Evolutionary conservation across 441 rosid species (phyloP).

Genomic region (Pelargonium cotyledonis): DNA sequence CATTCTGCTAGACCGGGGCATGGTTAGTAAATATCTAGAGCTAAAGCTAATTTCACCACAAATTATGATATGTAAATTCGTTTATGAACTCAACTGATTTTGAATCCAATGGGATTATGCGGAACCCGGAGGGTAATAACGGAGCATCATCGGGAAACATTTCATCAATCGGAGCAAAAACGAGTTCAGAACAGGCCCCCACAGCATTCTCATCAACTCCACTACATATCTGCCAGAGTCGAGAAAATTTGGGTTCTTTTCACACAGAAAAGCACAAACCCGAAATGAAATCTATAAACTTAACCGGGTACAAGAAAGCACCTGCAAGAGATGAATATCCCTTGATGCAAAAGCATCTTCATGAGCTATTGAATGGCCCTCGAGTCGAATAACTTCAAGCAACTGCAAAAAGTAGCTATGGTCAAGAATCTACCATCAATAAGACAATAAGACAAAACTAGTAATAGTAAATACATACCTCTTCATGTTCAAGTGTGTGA

Average conservation of each 20-base stretch:
- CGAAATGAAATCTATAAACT: background rate
- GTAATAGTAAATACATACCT: conserved; percentile 38
- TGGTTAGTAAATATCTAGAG: background rate
- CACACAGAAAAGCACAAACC: background rate
- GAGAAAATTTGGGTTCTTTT: background rate
- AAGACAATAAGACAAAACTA: background rate
- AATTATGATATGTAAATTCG: background rate
- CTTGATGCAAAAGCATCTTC: conserved; percentile 86
- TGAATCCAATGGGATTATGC: conserved; percentile 81
- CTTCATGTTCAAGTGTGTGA: conserved; percentile 94
- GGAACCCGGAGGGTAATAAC: conserved; percentile 89
- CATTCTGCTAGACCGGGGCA: conserved; percentile 37
- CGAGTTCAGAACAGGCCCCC: conserved; percentile 86
- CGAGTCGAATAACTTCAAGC: conserved; percentile 89
- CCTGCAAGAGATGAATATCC: conserved; percentile 96
- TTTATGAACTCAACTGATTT: conserved; percentile 49
- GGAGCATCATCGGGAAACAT: conserved; percentile 98
- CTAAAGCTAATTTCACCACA: background rate
- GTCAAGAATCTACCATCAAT: conserved; percentile 3
- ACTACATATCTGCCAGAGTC: conserved; percentile 59
- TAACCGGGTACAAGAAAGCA: conserved; percentile 17
- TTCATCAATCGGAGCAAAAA: conserved; percentile 95
- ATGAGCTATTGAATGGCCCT: conserved; percentile 86
- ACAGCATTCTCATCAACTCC: conserved; percentile 91
- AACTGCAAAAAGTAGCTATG: conserved; percentile 35